Conservation (phyloP, 495 filamentous ascomycete species). For the Parathielavia appendiculata region DNA sequence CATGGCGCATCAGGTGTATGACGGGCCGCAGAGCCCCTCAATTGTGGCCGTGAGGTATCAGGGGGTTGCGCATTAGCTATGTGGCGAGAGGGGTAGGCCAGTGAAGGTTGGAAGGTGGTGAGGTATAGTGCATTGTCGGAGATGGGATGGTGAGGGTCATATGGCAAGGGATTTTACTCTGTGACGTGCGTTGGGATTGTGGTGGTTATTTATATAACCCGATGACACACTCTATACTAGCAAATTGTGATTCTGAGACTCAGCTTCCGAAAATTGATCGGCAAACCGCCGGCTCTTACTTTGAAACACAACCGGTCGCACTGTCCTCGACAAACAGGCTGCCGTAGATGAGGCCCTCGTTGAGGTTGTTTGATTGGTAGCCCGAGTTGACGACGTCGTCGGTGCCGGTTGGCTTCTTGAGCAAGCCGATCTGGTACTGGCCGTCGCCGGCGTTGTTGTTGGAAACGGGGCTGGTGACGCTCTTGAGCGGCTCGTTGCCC, state of each 20-base stretch:
- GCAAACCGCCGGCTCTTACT: no score
- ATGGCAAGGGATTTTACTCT: neutral
- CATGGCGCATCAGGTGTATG: constrained; percentile 29
- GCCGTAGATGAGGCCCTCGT: constrained; percentile 53
- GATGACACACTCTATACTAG: no score
- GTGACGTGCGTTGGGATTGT: neutral
- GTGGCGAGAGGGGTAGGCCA: no score
- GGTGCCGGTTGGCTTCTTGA: constrained; percentile 54
- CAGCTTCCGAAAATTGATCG: neutral
- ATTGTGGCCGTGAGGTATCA: constrained; percentile 19
- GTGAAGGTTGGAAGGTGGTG: neutral
- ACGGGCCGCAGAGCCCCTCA: constrained; percentile 30
- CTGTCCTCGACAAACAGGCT: constrained; percentile 54
- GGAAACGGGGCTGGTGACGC: constrained; percentile 41
- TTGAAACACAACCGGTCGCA: constrained; percentile 39
- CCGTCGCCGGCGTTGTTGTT: constrained; percentile 52
- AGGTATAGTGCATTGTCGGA: neutral
- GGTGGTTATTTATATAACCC: neutral
- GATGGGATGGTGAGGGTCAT: neutral
- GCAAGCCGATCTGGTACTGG: constrained; percentile 53
- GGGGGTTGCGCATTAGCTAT: neutral
- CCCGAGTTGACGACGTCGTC: constrained; percentile 49
- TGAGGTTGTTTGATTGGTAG: constrained; percentile 45
- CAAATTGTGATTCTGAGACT: neutral
- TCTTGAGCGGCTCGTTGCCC: constrained; percentile 41